These are phyloP conservation scores for Guyanaporus albipodus DNA, from an alignment of 768 basidiomycete species.

Conservation along the genomic window DNA sequence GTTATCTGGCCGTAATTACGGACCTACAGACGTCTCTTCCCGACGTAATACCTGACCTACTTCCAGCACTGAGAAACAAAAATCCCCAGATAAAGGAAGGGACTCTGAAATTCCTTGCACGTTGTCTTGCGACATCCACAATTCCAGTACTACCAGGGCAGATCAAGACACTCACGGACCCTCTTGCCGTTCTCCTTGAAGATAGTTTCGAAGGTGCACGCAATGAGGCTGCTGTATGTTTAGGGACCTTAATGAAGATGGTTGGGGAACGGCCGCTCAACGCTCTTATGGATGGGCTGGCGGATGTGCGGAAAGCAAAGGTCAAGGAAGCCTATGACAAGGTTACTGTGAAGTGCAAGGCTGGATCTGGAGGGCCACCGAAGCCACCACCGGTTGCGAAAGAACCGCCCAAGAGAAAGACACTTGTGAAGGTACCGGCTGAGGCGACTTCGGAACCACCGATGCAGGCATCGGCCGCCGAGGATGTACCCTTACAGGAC, in stretches of 20 bases:
- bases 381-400: constrained; percentile 33
- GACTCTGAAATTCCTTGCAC: constrained; percentile 78
- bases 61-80: constrained; percentile 75
- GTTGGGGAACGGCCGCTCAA: constrained; percentile 90
- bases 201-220: constrained; percentile 88
- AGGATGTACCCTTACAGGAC: constrained; percentile 25
- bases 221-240: constrained; percentile 80
- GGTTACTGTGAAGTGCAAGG: constrained; percentile 87
- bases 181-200: constrained; percentile 71
- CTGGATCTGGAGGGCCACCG: constrained; percentile 51
- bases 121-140: constrained; percentile 70
- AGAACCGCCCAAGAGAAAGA: constrained; percentile 36
- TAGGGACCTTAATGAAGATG: constrained; percentile 95
- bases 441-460: constrained; percentile 17
- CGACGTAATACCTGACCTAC: constrained; percentile 81
- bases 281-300: constrained; percentile 78
- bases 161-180: constrained; percentile 78
- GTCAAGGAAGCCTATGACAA: constrained; percentile 93
- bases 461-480: constrained; percentile 10
- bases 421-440: constrained; percentile 30
- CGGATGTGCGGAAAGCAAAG: constrained; percentile 85
- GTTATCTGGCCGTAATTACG: constrained; percentile 1
- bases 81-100: constrained; percentile 98
- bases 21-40: constrained; percentile 62
- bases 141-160: constrained; percentile 68